Conservation (phyloP, 2,329 filamentous ascomycete species). For the Talaromyces sp. region DNA sequence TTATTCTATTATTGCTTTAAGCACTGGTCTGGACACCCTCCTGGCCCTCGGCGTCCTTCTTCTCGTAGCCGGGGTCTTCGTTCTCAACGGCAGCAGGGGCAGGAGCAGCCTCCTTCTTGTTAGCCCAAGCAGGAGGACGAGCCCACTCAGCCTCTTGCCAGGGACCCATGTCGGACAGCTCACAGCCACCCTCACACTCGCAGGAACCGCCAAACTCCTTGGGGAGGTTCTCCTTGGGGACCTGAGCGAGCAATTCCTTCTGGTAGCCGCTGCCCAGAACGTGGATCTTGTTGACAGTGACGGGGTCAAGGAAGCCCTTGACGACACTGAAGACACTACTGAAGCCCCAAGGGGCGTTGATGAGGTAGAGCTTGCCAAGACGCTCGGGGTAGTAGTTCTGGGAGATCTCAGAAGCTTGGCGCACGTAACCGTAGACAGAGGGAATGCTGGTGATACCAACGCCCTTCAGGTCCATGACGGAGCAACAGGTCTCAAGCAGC, state of each 20-base stretch:
- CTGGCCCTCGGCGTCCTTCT: constrained; percentile 31
- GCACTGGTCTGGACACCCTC: constrained; percentile 32
- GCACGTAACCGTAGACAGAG: constrained; percentile 86
- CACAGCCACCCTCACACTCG: constrained; percentile 78
- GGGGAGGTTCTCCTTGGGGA: constrained; percentile 88
- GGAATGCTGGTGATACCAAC: constrained; percentile 80
- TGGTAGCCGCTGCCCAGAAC: constrained; percentile 81
- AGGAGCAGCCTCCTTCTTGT: constrained; percentile 27
- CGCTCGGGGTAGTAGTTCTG: constrained; percentile 99
- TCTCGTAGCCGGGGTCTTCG: constrained; percentile 29
- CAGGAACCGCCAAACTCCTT: constrained; percentile 83
- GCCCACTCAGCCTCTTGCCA: constrained; percentile 64
- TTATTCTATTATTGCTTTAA: constrained; percentile 28
- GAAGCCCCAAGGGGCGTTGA: constrained; percentile 98
- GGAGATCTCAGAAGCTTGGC: constrained; percentile 81
- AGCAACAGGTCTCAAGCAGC: constrained; percentile 96
- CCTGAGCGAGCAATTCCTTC: constrained; percentile 79
- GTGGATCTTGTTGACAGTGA: constrained; percentile 95
- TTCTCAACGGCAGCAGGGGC: constrained; percentile 23
- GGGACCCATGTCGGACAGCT: constrained; percentile 84
- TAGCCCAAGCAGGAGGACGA: constrained; percentile 47
- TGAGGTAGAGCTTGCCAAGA: constrained; percentile 91
- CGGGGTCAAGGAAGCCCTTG: constrained; percentile 93
- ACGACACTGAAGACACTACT: constrained; percentile 80
- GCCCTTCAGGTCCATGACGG: constrained; percentile 96